Conservation (phyloP, 441 rosid species). For the Jatropha multifida region DNA sequence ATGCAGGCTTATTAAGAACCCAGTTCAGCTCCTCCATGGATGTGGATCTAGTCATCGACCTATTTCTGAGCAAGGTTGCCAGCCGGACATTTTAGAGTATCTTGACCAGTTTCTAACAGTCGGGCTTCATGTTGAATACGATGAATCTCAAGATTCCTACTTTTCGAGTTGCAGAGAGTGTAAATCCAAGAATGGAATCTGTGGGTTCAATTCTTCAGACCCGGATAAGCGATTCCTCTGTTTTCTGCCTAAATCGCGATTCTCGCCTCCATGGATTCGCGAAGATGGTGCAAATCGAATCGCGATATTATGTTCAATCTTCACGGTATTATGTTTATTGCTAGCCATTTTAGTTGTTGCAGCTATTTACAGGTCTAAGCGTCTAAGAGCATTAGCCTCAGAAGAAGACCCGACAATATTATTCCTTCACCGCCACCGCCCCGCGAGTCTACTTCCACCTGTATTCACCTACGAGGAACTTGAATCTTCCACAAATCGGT, state of each 20-base stretch:
- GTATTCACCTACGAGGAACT: conserved; percentile 90
- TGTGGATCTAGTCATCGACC: conserved; percentile 46
- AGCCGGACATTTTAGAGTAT: conserved; percentile 50
- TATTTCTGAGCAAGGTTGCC: conserved; percentile 62
- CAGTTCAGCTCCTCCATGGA: conserved; percentile 54
- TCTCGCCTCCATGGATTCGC: conserved; percentile 39
- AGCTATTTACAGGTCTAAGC: conserved; percentile 54
- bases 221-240: conserved; percentile 55
- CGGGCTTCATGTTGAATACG: conserved; percentile 72
- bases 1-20: conserved; percentile 57
- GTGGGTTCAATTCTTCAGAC: conserved; percentile 73
- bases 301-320: conserved; percentile 47
- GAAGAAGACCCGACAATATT: conserved; percentile 76
- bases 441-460: conserved; percentile 73
- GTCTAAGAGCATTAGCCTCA: conserved; percentile 35
- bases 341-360: conserved; percentile 44
- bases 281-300: conserved; percentile 35
- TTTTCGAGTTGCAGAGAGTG: conserved; percentile 59
- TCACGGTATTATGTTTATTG: conserved; percentile 51
- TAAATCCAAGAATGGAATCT: conserved; percentile 43
- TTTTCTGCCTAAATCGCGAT: conserved; percentile 35
- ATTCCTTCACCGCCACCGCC: conserved; percentile 75
- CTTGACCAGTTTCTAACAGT: conserved; percentile 44
- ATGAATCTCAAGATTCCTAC: conserved; percentile 60
- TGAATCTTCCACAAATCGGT: conserved; percentile 62